Evolutionary conservation across 352 stramenopile genomes (phyloP).

Genomic region (Poterioochromonas sp.): DNA sequence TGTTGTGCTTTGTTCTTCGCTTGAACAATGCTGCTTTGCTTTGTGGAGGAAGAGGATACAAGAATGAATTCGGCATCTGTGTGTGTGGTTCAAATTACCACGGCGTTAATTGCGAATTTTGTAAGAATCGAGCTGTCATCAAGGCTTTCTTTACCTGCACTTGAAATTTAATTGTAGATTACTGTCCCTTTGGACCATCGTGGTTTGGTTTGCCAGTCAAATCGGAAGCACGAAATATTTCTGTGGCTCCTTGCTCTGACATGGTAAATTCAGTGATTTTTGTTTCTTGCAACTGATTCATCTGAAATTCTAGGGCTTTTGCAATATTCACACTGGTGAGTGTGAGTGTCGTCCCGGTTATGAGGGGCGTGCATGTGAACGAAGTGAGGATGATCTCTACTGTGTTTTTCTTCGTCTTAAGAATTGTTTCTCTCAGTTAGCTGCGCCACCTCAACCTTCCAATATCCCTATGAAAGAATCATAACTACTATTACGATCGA

Average conservation of each 20-base stretch:
- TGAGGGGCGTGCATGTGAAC: slow-evolving; percentile 33
- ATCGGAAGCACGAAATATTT: neutral
- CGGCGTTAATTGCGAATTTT: neutral
- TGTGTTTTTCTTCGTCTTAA: neutral
- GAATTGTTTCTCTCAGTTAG: neutral
- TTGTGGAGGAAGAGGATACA: neutral
- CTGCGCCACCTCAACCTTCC: neutral
- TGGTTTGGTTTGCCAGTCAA: slow-evolving; percentile 7
- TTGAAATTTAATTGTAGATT: neutral
- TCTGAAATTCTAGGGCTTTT: neutral
- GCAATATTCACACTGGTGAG: slow-evolving; percentile 1
- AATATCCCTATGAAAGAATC: neutral
- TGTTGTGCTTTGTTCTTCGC: too few species aligned
- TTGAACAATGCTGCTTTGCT: too few species aligned
- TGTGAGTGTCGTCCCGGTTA: slow-evolving; percentile 22
- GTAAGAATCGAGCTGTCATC: neutral
- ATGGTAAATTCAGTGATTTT: slow-evolving; percentile 34
- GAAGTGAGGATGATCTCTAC: neutral
- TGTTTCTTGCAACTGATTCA: neutral
- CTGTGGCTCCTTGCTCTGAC: neutral
- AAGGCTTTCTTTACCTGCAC: neutral
- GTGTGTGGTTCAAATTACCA: neutral
- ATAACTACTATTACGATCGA: too few species aligned
- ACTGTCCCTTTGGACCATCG: slow-evolving; percentile 22
- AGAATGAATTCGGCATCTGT: neutral